Evolutionary conservation across 1,284 basidiomycete genomes (phyloP).

Genomic region (Phlebopus sp.): DNA sequence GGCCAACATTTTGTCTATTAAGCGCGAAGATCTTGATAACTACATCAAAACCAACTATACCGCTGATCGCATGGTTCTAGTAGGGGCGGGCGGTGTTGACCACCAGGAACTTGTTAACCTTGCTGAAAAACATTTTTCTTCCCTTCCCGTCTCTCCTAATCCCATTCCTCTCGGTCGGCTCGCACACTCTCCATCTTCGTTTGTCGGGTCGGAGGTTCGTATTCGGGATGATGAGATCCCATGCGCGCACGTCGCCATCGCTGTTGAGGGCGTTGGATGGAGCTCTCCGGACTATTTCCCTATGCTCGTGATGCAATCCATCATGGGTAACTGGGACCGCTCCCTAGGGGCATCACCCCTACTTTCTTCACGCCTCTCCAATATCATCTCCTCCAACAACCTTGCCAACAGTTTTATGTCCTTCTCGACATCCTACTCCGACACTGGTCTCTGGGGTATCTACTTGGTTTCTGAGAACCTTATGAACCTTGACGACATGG

Average conservation of each 20-base stretch:
- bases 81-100: constrained; percentile 94
- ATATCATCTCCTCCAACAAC: constrained; percentile 91
- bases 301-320: constrained; percentile 97
- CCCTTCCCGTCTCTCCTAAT: constrained; percentile 83
- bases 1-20: constrained; percentile 95
- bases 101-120: constrained; percentile 93
- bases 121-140: constrained; percentile 91
- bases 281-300: constrained; percentile 98
- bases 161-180: constrained; percentile 87
- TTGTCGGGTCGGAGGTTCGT: constrained; percentile 95
- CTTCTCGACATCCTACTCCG: constrained; percentile 99
- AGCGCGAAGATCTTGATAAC: constrained; percentile 81
- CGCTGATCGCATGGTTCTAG: constrained; percentile 98
- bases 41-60: constrained; percentile 99
- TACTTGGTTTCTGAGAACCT: constrained; percentile 96
- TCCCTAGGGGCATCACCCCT: constrained; percentile 89
- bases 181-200: constrained; percentile 74
- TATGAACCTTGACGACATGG: constrained; percentile 89
- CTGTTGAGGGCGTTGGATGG: constrained; percentile 98
- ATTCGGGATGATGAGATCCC: constrained; percentile 90
- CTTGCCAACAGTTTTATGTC: constrained; percentile 99
- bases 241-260: constrained; percentile 92
- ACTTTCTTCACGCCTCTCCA: constrained; percentile 88
- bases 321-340: constrained; percentile 99
- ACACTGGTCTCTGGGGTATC: constrained; percentile 99